Evolutionary conservation across 2,329 filamentous ascomycete genomes (phyloP).

Genomic region (Aspergillus sp.): DNA sequence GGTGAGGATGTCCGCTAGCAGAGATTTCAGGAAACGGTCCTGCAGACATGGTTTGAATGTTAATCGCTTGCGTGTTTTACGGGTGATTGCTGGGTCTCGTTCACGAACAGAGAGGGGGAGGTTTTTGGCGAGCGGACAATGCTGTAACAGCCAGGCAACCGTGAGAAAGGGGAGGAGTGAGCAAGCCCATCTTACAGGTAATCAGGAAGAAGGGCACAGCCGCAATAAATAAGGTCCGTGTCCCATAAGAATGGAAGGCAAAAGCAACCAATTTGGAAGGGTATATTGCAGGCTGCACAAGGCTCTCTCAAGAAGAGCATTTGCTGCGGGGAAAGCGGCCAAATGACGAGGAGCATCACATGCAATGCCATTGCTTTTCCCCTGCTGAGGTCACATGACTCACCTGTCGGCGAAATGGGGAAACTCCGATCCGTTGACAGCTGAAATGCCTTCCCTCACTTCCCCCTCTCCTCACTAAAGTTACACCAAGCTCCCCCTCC

Average conservation of each 20-base stretch:
- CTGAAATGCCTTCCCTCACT: neutral
- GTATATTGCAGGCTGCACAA: neutral
- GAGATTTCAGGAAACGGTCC: conserved; percentile 10
- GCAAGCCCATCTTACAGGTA: neutral
- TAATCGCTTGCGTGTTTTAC: neutral
- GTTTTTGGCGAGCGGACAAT: neutral
- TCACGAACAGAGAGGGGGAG: neutral
- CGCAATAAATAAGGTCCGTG: neutral
- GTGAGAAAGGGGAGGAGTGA: neutral
- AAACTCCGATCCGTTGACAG: too few species aligned
- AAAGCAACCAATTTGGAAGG: neutral
- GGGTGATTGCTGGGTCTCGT: neutral
- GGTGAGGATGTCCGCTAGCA: conserved; percentile 4
- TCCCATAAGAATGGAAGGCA: neutral
- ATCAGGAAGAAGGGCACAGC: neutral
- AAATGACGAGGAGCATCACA: neutral
- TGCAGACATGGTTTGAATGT: conserved; percentile 6
- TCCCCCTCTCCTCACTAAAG: neutral
- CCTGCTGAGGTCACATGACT: too few species aligned
- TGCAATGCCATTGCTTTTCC: too few species aligned
- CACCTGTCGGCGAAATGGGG: too few species aligned
- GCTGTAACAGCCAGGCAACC: neutral
- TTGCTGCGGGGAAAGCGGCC: neutral
- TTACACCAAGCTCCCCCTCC: neutral
- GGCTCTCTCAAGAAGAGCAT: neutral